phyloP scores from a whole-genome alignment of 805 yeast species.

The Teunomyces tritomae region DNA sequence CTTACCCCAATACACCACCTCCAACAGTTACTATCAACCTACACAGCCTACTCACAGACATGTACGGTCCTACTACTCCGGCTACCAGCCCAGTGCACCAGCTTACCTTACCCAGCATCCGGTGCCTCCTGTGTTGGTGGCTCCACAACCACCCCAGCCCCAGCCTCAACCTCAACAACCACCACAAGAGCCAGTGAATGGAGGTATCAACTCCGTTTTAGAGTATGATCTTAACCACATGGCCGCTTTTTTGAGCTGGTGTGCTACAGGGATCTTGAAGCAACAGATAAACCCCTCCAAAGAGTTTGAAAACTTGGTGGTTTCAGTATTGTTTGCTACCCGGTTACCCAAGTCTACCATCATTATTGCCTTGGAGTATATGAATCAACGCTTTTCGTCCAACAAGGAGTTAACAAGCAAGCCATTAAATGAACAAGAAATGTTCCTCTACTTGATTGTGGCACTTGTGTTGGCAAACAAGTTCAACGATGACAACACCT shows the following conservation, averaged over 20 bases:
- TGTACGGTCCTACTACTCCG: constrained; percentile 6
- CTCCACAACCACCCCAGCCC: background rate
- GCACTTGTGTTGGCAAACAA: constrained; percentile 85
- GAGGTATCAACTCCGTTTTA: constrained; percentile 74
- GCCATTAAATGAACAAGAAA: constrained; percentile 28
- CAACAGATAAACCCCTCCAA: constrained; percentile 44
- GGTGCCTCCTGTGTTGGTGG: background rate
- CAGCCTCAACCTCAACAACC: constrained; percentile 1
- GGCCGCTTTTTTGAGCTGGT: constrained; percentile 77
- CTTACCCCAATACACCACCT: constrained; percentile 17
- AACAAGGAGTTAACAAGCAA: constrained; percentile 13
- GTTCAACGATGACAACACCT: constrained; percentile 94
- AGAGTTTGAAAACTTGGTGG: constrained; percentile 57
- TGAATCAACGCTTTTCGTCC: constrained; percentile 56
- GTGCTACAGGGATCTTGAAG: constrained; percentile 65
- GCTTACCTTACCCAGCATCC: background rate
- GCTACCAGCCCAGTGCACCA: constrained; percentile 11
- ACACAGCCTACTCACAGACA: constrained; percentile 8
- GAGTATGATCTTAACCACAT: constrained; percentile 78
- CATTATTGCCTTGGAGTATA: constrained; percentile 72
- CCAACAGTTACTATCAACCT: constrained; percentile 6
- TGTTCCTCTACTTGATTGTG: constrained; percentile 58
- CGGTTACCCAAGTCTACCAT: constrained; percentile 83
- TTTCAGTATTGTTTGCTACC: constrained; percentile 77
- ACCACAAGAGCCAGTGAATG: constrained; percentile 32